Base-by-base conservation (phyloP, 257 asterid species). In the Jacaranda mimosifolia region DNA sequence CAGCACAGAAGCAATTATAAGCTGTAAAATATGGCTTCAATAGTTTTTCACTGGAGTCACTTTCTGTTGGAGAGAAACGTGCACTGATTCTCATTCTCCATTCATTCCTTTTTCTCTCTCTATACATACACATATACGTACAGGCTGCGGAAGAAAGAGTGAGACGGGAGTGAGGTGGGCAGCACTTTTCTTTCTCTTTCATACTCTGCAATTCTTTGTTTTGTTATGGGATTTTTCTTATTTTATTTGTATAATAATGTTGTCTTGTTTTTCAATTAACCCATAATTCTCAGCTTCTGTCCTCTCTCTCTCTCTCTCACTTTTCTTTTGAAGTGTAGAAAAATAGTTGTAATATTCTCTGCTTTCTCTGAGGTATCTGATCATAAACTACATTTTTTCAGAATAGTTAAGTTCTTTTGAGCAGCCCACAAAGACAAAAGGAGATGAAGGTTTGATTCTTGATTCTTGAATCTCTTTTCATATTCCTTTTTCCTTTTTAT, bases 401-500 rank as follows among this genome's bases (percentile, higher is more conserved):
- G 68, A 39, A 56, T 52, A 74, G 40, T 70, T 62, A 68, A 18
- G 9, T 72, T 14, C 64, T 5, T 66, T 26, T 19, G 19, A 39
- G 42, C 51, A 45, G 59, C 70, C 15, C 58, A 73, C 18, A 74
- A 63, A 40, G 58, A 18, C 70, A 42, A 21, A 18, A 4, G 63
- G 51, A 78, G 70, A 86, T 88, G 91, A 91, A 91, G 97, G 97
- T 91, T 68, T 76, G 85, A 55, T 84, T 79, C 81, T 82, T 70
- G 40, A 11, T 72, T 79, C 75, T 79, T 13, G 53, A 55, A 36
- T 72, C 63, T 17, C 5, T 65, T 76, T 63, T 79, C 6, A 14
- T 48, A 1, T 56, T 18, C 10, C n/a, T 3, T 14, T 6, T 36
- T 10, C n/a, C 8, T 2, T 35, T 3, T 14, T 0, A 48, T 32